Evolutionary conservation across 805 yeast genomes (phyloP), one percentile per base, ranked within the genome.

Genomic region (Ogataea pilisensis): DNA sequence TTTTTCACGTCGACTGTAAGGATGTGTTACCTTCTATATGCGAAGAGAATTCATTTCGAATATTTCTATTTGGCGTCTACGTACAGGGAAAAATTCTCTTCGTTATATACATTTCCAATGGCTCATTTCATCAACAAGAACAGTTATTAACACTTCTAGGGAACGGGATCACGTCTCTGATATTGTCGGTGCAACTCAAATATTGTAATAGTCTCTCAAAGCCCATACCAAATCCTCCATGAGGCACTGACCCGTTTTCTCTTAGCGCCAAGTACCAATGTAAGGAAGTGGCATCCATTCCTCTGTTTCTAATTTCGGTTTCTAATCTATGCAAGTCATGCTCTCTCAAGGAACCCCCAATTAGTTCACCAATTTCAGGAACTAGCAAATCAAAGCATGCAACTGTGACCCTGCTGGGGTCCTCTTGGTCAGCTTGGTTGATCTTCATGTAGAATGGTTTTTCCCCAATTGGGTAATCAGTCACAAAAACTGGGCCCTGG

Each of bases 221-320:
- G 0, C 99, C 99, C 70, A 93, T 68, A 0, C 99, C 99, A 63
- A 84, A 93, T 0, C 99, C 99, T 35, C 99, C 99, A 58, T 91
- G 98, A 0, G 97, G 96, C 18, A 82, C 82, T 2, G 85, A 68
- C 0, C 97, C 98, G 51, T 84, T 80, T 45, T 68, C 68, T 44
- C 99, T 70, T 8, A 85, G 68, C 1, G 81, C 75, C 21, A 82
- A 50, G 57, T 90, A 93, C 99, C 99, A 93, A 24, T 75, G 70
- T 60, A 93, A 60, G 16, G 76, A 75, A 2, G 70, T 73, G 0
- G 55, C 35, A 39, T 76, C 73, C 90, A 89, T 85, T 2, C 65
- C 66, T 40, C 84, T 63, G 3, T 55, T 42, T 7, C 58, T 42
- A 61, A 91, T 78, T 44, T 77, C 83, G 1, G 46, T 46, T 2